phyloP scores from a whole-genome alignment of 345 rosid species.

The Odontarrhena argentea region DNA sequence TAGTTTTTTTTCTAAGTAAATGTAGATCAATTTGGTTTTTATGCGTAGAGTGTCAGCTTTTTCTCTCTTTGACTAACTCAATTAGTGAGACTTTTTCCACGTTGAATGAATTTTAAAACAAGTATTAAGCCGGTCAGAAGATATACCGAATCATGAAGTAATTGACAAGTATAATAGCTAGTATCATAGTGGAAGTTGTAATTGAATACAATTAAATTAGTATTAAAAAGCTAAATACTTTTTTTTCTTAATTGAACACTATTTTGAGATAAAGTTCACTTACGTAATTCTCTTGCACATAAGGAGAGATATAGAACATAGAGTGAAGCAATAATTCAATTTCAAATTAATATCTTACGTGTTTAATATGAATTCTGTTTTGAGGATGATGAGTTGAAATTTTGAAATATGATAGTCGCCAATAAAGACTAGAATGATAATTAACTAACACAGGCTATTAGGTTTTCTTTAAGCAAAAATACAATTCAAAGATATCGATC shows the following conservation, averaged over 20 bases:
- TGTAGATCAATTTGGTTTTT: conserved; percentile 6
- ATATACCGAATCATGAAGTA: conserved; percentile 25
- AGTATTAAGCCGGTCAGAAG: conserved; percentile 5
- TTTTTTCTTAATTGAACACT: not conserved
- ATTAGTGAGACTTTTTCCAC: conserved; percentile 2
- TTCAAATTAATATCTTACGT: not conserved
- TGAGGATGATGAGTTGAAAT: not conserved
- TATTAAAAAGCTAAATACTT: not conserved
- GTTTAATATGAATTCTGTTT: not conserved
- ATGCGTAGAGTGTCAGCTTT: not conserved
- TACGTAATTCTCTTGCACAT: no score
- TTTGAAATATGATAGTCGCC: conserved; percentile 21
- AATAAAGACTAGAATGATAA: conserved; percentile 13
- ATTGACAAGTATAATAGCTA: not conserved
- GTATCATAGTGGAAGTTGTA: not conserved
- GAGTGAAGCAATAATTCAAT: not conserved
- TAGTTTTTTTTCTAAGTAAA: not conserved
- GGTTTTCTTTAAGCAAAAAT: not conserved
- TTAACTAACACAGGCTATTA: not conserved
- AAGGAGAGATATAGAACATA: not conserved
- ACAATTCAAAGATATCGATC: not conserved
- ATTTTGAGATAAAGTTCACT: not conserved
- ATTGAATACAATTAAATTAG: not conserved
- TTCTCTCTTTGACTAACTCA: conserved; percentile 17
- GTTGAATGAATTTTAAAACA: not conserved